Evolutionary conservation across 2,329 filamentous ascomycete species (phyloP).

Genomic region (Orbilia blumenaviensis): DNA sequence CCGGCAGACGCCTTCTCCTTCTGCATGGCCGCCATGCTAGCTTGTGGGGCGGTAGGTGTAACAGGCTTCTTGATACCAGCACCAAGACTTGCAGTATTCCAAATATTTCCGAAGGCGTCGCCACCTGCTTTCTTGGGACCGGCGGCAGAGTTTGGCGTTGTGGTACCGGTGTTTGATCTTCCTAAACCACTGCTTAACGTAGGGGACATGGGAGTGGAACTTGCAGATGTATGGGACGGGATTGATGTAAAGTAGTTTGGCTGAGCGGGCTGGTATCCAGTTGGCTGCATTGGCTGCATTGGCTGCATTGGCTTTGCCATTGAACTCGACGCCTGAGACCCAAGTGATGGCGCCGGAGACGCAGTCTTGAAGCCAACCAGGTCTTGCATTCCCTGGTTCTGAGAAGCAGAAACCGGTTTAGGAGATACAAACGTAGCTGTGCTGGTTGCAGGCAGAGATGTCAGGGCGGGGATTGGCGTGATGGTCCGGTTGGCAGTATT

Average conservation of each 20-base stretch:
- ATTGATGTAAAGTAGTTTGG: conserved; percentile 98
- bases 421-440: conserved; percentile 74
- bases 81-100: conserved; percentile 73
- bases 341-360: conserved; percentile 72
- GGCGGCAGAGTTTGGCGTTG: conserved; percentile 61
- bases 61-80: conserved; percentile 76
- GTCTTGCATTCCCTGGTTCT: conserved; percentile 80
- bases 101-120: conserved; percentile 90
- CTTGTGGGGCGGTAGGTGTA: conserved; percentile 70
- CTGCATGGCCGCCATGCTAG: conserved; percentile 91
- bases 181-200: conserved; percentile 60
- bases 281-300: conserved; percentile 56
- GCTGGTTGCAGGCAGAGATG: conserved; percentile 63
- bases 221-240: conserved; percentile 59
- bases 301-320: conserved; percentile 63
- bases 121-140: conserved; percentile 66
- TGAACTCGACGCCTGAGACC: conserved; percentile 63
- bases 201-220: conserved; percentile 25
- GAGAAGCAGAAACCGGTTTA: conserved; percentile 82
- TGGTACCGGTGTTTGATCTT: conserved; percentile 58
- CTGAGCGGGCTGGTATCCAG: conserved; percentile 77
- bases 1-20: conserved; percentile 96
- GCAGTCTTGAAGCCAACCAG: conserved; percentile 82
- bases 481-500: conserved; percentile 56
- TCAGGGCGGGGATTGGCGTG: conserved; percentile 62